Evolutionary conservation across 176 grass and related monocot genomes (phyloP).

Genomic region (Carex kokanica): DNA sequence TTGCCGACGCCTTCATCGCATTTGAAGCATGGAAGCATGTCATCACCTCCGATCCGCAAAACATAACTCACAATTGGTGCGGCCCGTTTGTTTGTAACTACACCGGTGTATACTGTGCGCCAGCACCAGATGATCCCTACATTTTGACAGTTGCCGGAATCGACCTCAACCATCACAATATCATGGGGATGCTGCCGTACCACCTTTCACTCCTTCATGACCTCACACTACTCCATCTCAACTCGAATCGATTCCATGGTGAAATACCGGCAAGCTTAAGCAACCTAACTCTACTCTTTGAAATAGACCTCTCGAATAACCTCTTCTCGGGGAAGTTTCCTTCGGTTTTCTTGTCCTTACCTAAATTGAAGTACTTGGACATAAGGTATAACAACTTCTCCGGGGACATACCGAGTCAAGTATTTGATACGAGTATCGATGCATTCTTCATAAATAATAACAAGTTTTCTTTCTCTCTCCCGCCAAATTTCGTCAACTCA

Average conservation of each 20-base stretch:
- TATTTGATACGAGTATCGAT: conserved; percentile 77
- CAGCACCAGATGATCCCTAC: conserved; percentile 58
- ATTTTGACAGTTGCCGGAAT: conserved; percentile 59
- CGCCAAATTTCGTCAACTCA: conserved; percentile 61
- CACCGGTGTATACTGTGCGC: conserved; percentile 69
- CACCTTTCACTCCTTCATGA: conserved; percentile 65
- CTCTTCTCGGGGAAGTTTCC: conserved; percentile 60
- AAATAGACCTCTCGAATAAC: conserved; percentile 86
- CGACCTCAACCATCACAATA: conserved; percentile 70
- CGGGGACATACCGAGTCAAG: conserved; percentile 51
- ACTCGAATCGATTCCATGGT: conserved; percentile 67
- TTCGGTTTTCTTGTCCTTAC: conserved; percentile 49
- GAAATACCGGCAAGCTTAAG: conserved; percentile 46
- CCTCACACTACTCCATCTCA: conserved; percentile 82
- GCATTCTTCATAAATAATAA: conserved; percentile 94
- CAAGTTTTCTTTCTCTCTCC: conserved; percentile 58
- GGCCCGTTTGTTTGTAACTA: conserved; percentile 72
- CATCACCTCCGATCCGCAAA: conserved; percentile 77
- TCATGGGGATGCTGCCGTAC: conserved; percentile 49
- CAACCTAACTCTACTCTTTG: conserved; percentile 53
- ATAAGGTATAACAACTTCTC: conserved; percentile 71
- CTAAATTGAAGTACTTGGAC: conserved; percentile 63
- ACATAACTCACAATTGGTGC: conserved; percentile 61
- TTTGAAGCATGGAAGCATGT: conserved; percentile 74
- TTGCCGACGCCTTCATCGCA: conserved; percentile 66